Percentiles rank a stretch among this genome's conserved stretches.
phyloP scores from a whole-genome alignment of 1,139 yeast genomes.

The Suhomyces guaymorum region DNA sequence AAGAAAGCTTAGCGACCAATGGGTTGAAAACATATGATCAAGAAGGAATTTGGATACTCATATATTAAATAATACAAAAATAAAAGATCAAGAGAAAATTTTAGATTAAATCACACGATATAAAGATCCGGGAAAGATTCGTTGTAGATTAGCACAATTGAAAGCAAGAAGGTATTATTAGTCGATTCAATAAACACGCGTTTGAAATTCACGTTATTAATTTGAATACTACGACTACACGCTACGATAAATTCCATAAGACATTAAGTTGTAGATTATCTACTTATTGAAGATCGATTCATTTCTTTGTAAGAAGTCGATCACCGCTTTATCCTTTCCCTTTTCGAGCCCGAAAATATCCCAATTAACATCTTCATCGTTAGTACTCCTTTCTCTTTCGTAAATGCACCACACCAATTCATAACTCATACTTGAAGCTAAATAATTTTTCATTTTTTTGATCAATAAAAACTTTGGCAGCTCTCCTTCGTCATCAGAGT shows the following conservation, averaged over 20 bases:
- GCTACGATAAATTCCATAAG: too few species aligned
- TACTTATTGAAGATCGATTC: slow-evolving; percentile 16
- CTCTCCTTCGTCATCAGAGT: slow-evolving; percentile 4
- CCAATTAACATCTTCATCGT: slow-evolving; percentile 26
- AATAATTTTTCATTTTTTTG: slow-evolving; percentile 38
- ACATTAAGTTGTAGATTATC: too few species aligned
- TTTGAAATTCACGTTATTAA: too few species aligned
- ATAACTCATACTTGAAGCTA: slow-evolving; percentile 41
- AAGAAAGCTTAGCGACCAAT: slow-evolving; percentile 23
- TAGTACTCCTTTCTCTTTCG: slow-evolving; percentile 22
- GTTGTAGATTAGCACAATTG: too few species aligned
- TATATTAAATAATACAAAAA: too few species aligned
- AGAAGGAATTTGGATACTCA: too few species aligned
- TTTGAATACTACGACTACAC: too few species aligned
- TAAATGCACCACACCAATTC: slow-evolving; percentile 47
- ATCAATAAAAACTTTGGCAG: slow-evolving; percentile 31
- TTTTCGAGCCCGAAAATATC: slow-evolving; percentile 29
- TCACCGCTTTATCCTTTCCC: slow-evolving; percentile 21
- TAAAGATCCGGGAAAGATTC: too few species aligned
- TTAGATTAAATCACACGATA: too few species aligned
- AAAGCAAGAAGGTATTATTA: too few species aligned
- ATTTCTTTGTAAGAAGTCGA: slow-evolving; percentile 23
- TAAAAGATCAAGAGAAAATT: too few species aligned
- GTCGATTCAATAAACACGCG: too few species aligned
- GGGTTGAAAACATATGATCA: slow-evolving; percentile 20